These are phyloP conservation scores for Pleurotus pulmonarius DNA, from an alignment of 768 basidiomycete species.

Conservation along the genomic window DNA sequence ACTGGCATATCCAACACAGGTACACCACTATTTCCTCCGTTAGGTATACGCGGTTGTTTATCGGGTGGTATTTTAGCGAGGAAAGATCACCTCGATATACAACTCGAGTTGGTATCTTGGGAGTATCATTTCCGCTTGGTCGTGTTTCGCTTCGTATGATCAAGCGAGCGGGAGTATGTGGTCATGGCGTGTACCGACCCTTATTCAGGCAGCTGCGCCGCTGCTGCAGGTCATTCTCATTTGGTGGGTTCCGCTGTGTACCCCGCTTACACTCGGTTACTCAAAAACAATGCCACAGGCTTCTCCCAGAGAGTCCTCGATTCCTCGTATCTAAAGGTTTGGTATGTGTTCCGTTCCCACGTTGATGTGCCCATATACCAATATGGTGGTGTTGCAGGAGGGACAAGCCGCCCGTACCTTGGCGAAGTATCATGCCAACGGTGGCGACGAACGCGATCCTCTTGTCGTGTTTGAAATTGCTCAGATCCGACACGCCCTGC, in stretches of 20 bases:
- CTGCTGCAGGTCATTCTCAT: constrained; percentile 50
- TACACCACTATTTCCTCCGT: constrained; percentile 18
- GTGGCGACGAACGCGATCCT: constrained; percentile 54
- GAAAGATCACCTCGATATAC: constrained; percentile 60
- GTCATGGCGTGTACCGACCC: constrained; percentile 66
- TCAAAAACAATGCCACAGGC: constrained; percentile 30
- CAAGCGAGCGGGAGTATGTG: constrained; percentile 35
- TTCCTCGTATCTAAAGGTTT: constrained; percentile 60
- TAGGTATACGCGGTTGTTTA: neutral
- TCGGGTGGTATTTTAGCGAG: constrained; percentile 27
- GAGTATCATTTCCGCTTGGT: constrained; percentile 56
- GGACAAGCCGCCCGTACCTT: constrained; percentile 58
- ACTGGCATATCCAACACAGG: constrained; percentile 69
- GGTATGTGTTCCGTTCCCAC: constrained; percentile 27
- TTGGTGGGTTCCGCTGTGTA: constrained; percentile 33
- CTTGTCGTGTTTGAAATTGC: constrained; percentile 55
- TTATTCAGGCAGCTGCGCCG: constrained; percentile 59
- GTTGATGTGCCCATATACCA: neutral
- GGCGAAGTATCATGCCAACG: constrained; percentile 70
- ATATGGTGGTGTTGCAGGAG: constrained; percentile 29
- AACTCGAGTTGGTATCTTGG: constrained; percentile 78
- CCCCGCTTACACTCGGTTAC: neutral
- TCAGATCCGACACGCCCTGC: constrained; percentile 67
- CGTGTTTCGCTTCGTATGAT: constrained; percentile 40
- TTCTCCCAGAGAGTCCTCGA: constrained; percentile 66